Conservation (phyloP, 371 early-diverging fungal species). For the Mortierella sp. region DNA sequence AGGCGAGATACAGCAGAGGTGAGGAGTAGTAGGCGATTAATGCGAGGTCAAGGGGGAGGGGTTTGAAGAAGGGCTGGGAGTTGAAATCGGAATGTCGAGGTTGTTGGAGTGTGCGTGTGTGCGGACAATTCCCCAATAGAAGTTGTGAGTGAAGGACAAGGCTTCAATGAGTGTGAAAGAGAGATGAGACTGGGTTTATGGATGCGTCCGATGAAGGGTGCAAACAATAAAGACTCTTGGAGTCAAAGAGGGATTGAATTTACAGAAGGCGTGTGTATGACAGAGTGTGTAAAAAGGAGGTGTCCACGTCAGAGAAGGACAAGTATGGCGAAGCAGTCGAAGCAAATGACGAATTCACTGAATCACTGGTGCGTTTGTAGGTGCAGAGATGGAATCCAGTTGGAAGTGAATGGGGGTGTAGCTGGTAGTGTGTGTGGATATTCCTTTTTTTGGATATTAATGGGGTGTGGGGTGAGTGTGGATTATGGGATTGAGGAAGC, state of each 20-base stretch:
- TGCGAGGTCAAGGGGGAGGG: conserved; percentile 6
- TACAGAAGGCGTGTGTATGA: not conserved
- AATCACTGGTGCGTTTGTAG: not conserved
- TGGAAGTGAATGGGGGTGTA: not conserved
- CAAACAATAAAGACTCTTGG: not conserved
- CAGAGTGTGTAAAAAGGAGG: not conserved
- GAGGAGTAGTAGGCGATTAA: not conserved
- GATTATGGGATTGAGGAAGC: not conserved
- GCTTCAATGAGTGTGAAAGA: no score
- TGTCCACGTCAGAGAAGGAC: not conserved
- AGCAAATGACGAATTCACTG: conserved; percentile 2
- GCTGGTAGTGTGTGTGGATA: not conserved
- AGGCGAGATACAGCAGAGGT: conserved; percentile 2
- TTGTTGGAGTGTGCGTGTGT: no score
- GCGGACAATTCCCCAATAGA: no score
- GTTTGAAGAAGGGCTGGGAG: not conserved
- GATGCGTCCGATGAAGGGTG: not conserved
- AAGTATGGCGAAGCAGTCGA: not conserved
- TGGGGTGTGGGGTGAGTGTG: not conserved
- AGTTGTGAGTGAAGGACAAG: no score
- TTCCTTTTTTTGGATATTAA: not conserved
- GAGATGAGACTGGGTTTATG: not conserved
- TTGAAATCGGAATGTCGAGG: not conserved
- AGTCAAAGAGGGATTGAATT: not conserved
- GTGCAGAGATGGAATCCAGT: not conserved